Base-by-base conservation (phyloP, 257 asterid species). In the Oldenlandia corymbosa region DNA sequence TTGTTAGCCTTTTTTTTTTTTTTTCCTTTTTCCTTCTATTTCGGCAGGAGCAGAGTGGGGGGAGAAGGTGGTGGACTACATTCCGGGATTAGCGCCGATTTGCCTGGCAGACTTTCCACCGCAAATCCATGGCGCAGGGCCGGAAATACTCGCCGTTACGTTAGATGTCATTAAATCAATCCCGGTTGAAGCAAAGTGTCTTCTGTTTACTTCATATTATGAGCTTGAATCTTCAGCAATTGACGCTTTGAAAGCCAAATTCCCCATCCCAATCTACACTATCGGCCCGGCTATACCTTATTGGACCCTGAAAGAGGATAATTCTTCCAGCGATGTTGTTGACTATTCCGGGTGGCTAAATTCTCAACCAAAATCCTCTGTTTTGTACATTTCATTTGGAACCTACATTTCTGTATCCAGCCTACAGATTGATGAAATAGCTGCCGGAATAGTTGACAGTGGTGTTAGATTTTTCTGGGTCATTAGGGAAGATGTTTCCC, bases 261-360 rank as follows among this genome's bases (percentile, higher is more conserved):
- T 82, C 47, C 21, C 83, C 16, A 70, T 68, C 50, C 89, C 91
- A 0, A 45, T 89, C 0, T 83, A 84, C 82, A 71, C 90, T 5
- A 60, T 84, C 30, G 97, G 97, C 58, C 88, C 92, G 0, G 73
- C 85, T 7, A 82, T 86, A 57, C 94, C 94, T 43, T 81, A n/a
- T n/a, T n/a, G n/a, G n/a, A n/a, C 75, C 76, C 58, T 68, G 42
- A 50, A 77, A 27, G 71, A 66, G 2, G 52, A n/a, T n/a, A n/a
- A 68, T 32, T 18, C 68, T 0, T 23, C 27, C 10, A 4, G 11
- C 58, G 68, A 64, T 42, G 43, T 16, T 2, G 59, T 67, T 12
- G 36, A 71, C 70, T 61, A 84, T 14, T 58, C 53, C 2, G n/a
- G n/a, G n/a, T 89, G 97, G 97, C 66, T 89, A 18, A 71, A 81